Percentiles rank a stretch among this genome's conserved stretches.
Conservation (phyloP, 768 basidiomycete species). For the Mycena leptocephala region DNA sequence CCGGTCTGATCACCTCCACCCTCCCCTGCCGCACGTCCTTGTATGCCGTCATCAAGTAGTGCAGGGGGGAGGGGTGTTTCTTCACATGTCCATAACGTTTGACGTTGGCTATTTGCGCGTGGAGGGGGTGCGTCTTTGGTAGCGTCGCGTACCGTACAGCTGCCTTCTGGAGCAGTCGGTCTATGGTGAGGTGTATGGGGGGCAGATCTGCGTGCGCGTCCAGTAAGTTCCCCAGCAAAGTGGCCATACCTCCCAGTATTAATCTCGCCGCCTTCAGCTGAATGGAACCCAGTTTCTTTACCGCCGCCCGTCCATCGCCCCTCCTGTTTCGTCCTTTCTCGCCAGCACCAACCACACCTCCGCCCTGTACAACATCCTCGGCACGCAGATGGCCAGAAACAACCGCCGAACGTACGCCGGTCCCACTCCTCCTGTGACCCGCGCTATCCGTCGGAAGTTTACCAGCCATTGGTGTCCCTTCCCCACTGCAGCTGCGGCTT, state of each 20-base stretch:
- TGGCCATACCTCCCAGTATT: neutral
- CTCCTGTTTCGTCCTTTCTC: neutral
- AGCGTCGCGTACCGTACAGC: neutral
- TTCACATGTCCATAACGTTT: neutral
- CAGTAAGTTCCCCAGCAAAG: neutral
- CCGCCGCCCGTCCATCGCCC: neutral
- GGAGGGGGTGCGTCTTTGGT: conserved; percentile 30
- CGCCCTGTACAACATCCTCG: neutral
- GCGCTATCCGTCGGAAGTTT: neutral
- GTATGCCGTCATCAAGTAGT: conserved; percentile 16
- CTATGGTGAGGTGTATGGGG: neutral
- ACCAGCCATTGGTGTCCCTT: neutral
- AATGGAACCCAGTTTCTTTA: neutral
- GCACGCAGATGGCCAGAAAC: neutral
- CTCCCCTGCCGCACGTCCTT: neutral
- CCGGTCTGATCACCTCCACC: conserved; percentile 25
- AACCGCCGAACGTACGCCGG: neutral
- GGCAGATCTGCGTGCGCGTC: neutral
- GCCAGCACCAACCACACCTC: neutral
- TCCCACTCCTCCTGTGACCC: neutral
- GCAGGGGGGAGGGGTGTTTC: conserved; percentile 29
- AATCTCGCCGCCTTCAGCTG: neutral
- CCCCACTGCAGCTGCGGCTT: neutral
- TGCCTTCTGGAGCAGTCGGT: neutral
- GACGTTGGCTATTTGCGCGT: conserved; percentile 13